Evolutionary conservation across 2,329 filamentous ascomycete genomes (phyloP).

Genomic region (Aureobasidium sp.): DNA sequence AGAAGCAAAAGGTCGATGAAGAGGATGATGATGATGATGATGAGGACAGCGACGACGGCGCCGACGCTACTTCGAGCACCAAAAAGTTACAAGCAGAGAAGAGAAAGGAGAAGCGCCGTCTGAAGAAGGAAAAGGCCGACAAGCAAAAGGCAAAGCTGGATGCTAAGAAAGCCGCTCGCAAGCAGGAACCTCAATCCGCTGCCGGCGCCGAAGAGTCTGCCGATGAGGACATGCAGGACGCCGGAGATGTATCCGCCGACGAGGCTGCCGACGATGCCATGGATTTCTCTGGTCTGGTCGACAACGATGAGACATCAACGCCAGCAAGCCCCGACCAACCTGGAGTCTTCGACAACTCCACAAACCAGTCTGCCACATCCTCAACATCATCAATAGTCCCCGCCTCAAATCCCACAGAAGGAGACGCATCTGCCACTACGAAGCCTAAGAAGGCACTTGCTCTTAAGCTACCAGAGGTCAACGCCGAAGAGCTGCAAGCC

Average conservation of each 20-base stretch:
- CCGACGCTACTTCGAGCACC: slow-evolving; percentile 20
- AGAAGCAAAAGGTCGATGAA: slow-evolving; percentile 37
- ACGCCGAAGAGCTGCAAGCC: slow-evolving; percentile 66
- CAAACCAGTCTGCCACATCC: slow-evolving; percentile 34
- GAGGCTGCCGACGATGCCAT: slow-evolving; percentile 23
- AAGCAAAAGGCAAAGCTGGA: slow-evolving; percentile 29
- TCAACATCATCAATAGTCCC: slow-evolving; percentile 40
- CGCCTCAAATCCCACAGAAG: slow-evolving; percentile 24
- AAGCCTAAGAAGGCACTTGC: slow-evolving; percentile 20
- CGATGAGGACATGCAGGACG: slow-evolving; percentile 20
- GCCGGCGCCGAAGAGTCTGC: slow-evolving; percentile 24
- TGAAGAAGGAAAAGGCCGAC: slow-evolving; percentile 37
- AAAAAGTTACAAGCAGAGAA: slow-evolving; percentile 35
- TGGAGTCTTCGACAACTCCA: slow-evolving; percentile 33
- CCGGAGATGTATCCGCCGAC: slow-evolving; percentile 25
- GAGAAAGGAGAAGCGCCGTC: slow-evolving; percentile 34
- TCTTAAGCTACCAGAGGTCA: slow-evolving; percentile 45
- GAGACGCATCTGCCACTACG: slow-evolving; percentile 15
- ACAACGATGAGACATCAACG: slow-evolving; percentile 21
- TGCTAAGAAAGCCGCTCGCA: slow-evolving; percentile 28
- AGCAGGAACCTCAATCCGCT: slow-evolving; percentile 21
- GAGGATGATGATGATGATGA: slow-evolving; percentile 16
- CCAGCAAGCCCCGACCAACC: slow-evolving; percentile 29
- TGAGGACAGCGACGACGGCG: slow-evolving; percentile 12
- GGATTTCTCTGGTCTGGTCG: slow-evolving; percentile 18